phyloP scores from a whole-genome alignment of 495 filamentous ascomycete species.

The Rhypophila decipiens region DNA sequence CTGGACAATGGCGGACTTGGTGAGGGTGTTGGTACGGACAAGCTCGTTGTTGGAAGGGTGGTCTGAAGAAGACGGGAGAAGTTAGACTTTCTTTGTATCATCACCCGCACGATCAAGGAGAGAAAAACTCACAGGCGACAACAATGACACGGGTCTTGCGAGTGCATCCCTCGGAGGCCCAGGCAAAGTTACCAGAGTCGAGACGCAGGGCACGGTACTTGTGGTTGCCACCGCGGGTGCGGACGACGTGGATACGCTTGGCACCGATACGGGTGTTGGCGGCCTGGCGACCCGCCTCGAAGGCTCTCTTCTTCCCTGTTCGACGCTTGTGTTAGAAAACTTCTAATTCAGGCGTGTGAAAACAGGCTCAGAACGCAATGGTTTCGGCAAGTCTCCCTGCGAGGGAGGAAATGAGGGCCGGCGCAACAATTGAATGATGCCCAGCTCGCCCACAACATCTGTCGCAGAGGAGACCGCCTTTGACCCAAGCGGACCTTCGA shows the following conservation, averaged over 20 bases:
- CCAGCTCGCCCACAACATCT: not conserved
- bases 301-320: slow-evolving; percentile 83
- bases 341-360: slow-evolving; percentile 30
- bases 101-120: not conserved
- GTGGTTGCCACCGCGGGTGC: slow-evolving; percentile 96
- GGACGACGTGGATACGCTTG: slow-evolving; percentile 98
- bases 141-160: slow-evolving; percentile 98
- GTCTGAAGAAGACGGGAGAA: no score
- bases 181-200: slow-evolving; percentile 98
- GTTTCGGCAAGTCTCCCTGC: slow-evolving; percentile 13
- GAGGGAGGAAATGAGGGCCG: no score
- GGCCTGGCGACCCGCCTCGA: slow-evolving; percentile 98
- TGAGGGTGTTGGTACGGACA: slow-evolving; percentile 99
- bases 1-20: slow-evolving; percentile 96
- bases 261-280: slow-evolving; percentile 97
- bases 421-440: not conserved
- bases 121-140: slow-evolving; percentile 57
- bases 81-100: no score
- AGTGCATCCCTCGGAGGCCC: slow-evolving; percentile 93
- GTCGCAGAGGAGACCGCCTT: slow-evolving; percentile 13
- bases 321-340: slow-evolving; percentile 27
- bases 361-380: slow-evolving; percentile 60
- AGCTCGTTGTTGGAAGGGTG: slow-evolving; percentile 99
- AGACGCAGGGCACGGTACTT: slow-evolving; percentile 99
- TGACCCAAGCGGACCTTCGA: slow-evolving; percentile 55